These are phyloP conservation scores for Trichosporon asahii DNA, from an alignment of 1,284 basidiomycete species.

Conservation along the genomic window DNA sequence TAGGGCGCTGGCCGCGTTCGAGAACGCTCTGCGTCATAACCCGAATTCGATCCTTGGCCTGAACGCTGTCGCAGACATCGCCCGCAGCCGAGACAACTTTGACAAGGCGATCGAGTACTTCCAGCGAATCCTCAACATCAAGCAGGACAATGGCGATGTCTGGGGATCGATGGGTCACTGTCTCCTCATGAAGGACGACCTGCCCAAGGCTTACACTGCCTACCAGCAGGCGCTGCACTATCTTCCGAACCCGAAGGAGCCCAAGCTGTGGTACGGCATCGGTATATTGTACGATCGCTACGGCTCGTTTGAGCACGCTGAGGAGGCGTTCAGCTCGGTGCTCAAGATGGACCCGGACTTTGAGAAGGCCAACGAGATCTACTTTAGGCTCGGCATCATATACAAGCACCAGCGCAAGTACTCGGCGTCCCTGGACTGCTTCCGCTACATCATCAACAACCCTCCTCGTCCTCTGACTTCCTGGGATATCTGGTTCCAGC, in stretches of 20 bases:
- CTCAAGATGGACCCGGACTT: slow-evolving; percentile 98
- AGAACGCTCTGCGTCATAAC: slow-evolving; percentile 87
- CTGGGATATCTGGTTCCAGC: slow-evolving; percentile 99
- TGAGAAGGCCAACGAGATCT: slow-evolving; percentile 98
- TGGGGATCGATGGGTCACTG: slow-evolving; percentile 95
- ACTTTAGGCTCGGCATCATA: slow-evolving; percentile 96
- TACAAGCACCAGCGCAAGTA: slow-evolving; percentile 99
- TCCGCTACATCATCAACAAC: slow-evolving; percentile 91
- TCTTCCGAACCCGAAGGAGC: slow-evolving; percentile 95
- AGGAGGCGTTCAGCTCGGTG: slow-evolving; percentile 96
- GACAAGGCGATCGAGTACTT: slow-evolving; percentile 83
- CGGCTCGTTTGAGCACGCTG: slow-evolving; percentile 95
- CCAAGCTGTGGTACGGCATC: slow-evolving; percentile 99
- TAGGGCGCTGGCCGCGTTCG: slow-evolving; percentile 82
- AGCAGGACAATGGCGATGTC: slow-evolving; percentile 89
- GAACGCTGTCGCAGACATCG: slow-evolving; percentile 74
- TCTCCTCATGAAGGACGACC: slow-evolving; percentile 98
- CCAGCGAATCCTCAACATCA: slow-evolving; percentile 79
- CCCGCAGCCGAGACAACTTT: slow-evolving; percentile 56
- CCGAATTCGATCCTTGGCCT: slow-evolving; percentile 80
- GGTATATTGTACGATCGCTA: slow-evolving; percentile 98
- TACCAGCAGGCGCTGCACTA: slow-evolving; percentile 98
- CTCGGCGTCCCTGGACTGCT: slow-evolving; percentile 77
- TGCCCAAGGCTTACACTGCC: slow-evolving; percentile 96
- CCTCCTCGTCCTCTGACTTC: slow-evolving; percentile 93